Evolutionary conservation across 306 rosid species (phyloP).

Genomic region (Neltuma alba): DNA sequence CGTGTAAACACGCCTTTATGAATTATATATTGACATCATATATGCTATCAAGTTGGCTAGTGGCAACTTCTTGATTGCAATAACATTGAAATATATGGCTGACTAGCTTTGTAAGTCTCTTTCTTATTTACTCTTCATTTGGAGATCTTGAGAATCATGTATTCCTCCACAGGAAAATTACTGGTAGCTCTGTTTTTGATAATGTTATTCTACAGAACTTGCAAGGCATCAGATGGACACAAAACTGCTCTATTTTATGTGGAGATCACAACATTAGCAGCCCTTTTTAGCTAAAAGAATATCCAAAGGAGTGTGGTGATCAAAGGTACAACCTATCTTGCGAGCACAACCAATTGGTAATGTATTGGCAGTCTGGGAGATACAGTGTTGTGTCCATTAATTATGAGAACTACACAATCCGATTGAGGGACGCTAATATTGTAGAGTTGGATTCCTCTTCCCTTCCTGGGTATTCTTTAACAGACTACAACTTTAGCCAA

Average conservation of each 20-base stretch:
- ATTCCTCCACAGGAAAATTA: not conserved
- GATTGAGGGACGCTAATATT: not conserved
- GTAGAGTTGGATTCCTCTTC: not conserved
- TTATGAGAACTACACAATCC: conserved; percentile 8
- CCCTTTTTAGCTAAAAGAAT: conserved; percentile 30
- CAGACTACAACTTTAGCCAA: not conserved
- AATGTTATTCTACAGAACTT: not conserved
- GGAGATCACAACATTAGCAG: conserved; percentile 29
- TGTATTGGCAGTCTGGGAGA: not conserved
- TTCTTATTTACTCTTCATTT: not conserved
- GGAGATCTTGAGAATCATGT: not conserved
- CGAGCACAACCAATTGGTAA: not conserved
- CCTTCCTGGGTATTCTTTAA: not conserved
- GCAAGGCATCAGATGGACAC: not conserved
- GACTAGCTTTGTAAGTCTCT: not conserved
- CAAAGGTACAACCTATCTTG: conserved; percentile 2
- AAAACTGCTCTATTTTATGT: not conserved
- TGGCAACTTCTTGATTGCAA: not conserved
- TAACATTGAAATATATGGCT: not conserved
- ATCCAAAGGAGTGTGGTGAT: not conserved
- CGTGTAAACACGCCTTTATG: not conserved
- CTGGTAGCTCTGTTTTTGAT: not conserved
- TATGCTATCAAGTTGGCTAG: not conserved
- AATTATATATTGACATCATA: not conserved
- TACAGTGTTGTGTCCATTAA: not conserved